A percentile compares a stretch with the other conserved stretches of the same genome.
Evolutionary conservation across 192 early-diverging fungal species (phyloP).

Genomic region (Linnemannia exigua): DNA sequence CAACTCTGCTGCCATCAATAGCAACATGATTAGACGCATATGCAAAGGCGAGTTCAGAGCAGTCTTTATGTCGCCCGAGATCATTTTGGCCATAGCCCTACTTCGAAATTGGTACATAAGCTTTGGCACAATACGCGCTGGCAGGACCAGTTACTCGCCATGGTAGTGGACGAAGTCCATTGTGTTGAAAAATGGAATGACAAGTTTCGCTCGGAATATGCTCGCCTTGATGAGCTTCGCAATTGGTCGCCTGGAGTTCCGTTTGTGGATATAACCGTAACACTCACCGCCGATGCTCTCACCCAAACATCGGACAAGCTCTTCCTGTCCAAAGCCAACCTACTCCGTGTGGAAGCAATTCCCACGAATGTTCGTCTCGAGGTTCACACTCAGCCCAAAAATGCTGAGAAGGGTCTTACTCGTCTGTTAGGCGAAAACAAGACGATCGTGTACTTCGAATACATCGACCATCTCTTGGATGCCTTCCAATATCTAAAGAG

Average conservation of each 20-base stretch:
- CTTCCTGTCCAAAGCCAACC: conserved; percentile 5
- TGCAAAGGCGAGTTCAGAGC: conserved; percentile 23
- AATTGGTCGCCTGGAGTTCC: conserved; percentile 25
- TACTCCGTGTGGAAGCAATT: not conserved
- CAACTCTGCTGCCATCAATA: conserved; percentile 5
- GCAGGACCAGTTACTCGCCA: conserved; percentile 3
- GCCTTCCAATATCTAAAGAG: not conserved
- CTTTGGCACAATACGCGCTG: conserved; percentile 6
- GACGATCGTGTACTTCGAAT: conserved; percentile 28
- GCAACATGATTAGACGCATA: conserved; percentile 1
- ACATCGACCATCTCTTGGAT: not conserved
- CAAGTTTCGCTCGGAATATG: conserved; percentile 21
- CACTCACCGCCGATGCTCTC: conserved; percentile 10
- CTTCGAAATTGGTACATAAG: not conserved
- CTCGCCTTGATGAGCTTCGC: conserved; percentile 18
- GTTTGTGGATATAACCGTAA: conserved; percentile 20
- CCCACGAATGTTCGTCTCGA: conserved; percentile 17
- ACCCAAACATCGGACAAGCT: conserved; percentile 2
- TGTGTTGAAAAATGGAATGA: conserved; percentile 18
- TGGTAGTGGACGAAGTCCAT: conserved; percentile 26
- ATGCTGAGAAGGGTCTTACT: conserved; percentile 16
- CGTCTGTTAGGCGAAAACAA: conserved; percentile 10
- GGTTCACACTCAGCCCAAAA: conserved; percentile 18
- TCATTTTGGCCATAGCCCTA: conserved; percentile 19
- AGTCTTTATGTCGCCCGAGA: conserved; percentile 25